These are phyloP conservation scores for Claviceps arundinis DNA, from an alignment of 2,329 filamentous ascomycete species.

Conservation along the genomic window DNA sequence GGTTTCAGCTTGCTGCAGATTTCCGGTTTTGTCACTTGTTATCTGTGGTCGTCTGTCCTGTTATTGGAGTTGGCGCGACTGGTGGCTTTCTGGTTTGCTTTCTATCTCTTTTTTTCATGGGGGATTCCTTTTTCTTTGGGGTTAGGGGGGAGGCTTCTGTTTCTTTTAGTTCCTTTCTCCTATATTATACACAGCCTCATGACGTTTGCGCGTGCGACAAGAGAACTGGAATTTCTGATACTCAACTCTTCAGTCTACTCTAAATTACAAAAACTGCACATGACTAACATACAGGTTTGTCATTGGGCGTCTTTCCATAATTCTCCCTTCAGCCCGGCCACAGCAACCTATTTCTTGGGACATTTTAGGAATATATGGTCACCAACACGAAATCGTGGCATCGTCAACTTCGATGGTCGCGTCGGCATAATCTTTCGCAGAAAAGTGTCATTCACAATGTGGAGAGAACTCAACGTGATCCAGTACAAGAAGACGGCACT, in stretches of 20 bases:
- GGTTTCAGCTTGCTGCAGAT: background rate
- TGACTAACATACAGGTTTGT: too few species aligned
- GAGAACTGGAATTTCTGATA: slow-evolving; percentile 6
- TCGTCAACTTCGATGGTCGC: slow-evolving; percentile 8
- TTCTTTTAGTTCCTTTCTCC: background rate
- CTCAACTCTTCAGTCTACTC: slow-evolving; percentile 4
- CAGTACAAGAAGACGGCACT: slow-evolving; percentile 29
- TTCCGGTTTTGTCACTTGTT: background rate
- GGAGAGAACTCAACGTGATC: slow-evolving; percentile 23
- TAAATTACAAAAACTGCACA: background rate
- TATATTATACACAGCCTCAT: slow-evolving; percentile 4
- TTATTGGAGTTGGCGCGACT: slow-evolving; percentile 5
- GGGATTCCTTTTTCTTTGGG: background rate
- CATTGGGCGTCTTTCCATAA: too few species aligned
- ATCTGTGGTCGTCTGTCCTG: background rate
- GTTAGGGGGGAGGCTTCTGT: too few species aligned
- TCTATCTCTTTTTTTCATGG: background rate
- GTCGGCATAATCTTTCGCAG: slow-evolving; percentile 12
- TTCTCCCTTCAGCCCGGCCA: too few species aligned
- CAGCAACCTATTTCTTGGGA: too few species aligned
- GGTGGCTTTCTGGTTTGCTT: background rate
- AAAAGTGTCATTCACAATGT: slow-evolving; percentile 20
- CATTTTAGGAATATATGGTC: too few species aligned
- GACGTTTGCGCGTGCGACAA: slow-evolving; percentile 5
- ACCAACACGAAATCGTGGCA: background rate